Evolutionary conservation across 805 yeast species (phyloP).

Genomic region (Wickerhamomyces pijperi): DNA sequence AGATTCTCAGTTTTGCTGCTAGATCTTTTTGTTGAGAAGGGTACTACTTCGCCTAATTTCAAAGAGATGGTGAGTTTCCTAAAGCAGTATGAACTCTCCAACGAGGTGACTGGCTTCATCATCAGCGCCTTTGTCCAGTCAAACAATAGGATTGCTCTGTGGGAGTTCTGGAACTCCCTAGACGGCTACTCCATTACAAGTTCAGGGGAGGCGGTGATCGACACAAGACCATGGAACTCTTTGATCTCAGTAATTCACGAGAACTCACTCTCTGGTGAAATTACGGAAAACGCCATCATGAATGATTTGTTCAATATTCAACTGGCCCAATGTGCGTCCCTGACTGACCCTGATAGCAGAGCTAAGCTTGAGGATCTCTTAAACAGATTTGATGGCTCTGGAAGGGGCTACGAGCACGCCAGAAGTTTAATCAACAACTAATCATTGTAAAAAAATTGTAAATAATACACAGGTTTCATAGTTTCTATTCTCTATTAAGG

Average conservation of each 20-base stretch:
- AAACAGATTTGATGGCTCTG: background rate
- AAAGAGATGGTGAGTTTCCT: constrained; percentile 9
- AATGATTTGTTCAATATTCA: background rate
- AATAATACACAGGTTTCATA: background rate
- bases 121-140: constrained; percentile 12
- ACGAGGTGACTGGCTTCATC: constrained; percentile 8
- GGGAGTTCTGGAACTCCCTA: constrained; percentile 12
- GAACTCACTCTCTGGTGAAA: background rate
- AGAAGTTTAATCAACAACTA: background rate
- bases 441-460: too few relatives aligned
- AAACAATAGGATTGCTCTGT: constrained; percentile 9
- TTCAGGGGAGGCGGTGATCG: constrained; percentile 2
- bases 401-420: background rate
- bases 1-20: constrained; percentile 8
- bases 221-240: constrained; percentile 14
- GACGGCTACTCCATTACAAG: background rate
- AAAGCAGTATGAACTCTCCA: constrained; percentile 1
- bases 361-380: background rate
- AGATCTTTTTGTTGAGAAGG: constrained; percentile 7
- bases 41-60: constrained; percentile 7
- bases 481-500: constrained; percentile 15
- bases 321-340: background rate
- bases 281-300: background rate
- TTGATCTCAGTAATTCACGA: background rate
- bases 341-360: background rate